These are phyloP conservation scores for Typha latifolia DNA, from an alignment of 176 grass and related monocot species.

Conservation along the genomic window DNA sequence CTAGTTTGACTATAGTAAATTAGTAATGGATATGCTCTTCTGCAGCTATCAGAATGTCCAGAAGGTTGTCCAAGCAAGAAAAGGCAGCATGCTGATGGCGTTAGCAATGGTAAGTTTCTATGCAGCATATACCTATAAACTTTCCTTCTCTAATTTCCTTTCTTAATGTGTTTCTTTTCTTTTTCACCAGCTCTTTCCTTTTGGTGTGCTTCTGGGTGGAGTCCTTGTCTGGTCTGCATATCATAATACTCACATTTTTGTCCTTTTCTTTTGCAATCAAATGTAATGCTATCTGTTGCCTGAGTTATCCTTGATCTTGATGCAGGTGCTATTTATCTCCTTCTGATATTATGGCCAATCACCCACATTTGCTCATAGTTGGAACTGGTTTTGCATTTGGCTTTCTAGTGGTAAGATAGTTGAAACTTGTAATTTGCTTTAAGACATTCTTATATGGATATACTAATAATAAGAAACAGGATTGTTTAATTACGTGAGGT, in stretches of 20 bases:
- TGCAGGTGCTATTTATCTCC: conserved; percentile 82
- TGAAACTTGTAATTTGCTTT: background rate
- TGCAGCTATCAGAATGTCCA: conserved; percentile 72
- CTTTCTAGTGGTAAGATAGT: conserved; percentile 68
- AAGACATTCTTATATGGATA: background rate
- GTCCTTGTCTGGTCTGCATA: conserved; percentile 70
- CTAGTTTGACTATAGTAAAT: background rate
- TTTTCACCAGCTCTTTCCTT: conserved; percentile 67
- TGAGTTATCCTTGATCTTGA: conserved; percentile 7
- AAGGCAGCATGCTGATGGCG: conserved; percentile 77
- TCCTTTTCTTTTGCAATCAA: background rate
- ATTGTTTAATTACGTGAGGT: too few relatives aligned
- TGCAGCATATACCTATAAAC: background rate
- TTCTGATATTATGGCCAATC: conserved; percentile 76
- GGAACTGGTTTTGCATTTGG: conserved; percentile 99
- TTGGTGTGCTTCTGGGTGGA: conserved; percentile 57
- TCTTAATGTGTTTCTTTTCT: conserved; percentile 18
- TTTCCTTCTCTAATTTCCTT: conserved; percentile 1
- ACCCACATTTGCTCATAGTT: conserved; percentile 80
- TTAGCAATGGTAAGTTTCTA: conserved; percentile 70
- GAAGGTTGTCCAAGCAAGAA: conserved; percentile 67
- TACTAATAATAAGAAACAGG: too few relatives aligned
- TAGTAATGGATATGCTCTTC: background rate
- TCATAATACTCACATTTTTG: background rate
- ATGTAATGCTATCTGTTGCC: background rate